A percentile compares a stretch with the other conserved stretches of the same genome.
Conservation (phyloP, 2,329 filamentous ascomycete species). For the Cephalotrichum gorgonifer region DNA sequence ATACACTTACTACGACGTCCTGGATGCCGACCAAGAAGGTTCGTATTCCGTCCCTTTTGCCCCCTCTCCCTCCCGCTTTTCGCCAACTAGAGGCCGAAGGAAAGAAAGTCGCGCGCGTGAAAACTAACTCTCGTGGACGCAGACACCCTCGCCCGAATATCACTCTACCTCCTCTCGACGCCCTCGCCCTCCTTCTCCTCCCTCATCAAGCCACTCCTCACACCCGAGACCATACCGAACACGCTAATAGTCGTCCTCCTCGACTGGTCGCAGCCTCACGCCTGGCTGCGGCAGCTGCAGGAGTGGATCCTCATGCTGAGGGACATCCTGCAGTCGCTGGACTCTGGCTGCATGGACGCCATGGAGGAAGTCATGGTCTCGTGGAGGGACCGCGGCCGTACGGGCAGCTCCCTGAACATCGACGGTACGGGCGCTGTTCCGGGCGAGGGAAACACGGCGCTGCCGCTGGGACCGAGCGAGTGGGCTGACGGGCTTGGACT, state of each 20-base stretch:
- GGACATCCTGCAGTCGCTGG: constrained; percentile 63
- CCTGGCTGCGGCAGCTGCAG: constrained; percentile 79
- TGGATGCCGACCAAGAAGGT: constrained; percentile 92
- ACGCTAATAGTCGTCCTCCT: constrained; percentile 85
- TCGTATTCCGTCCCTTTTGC: background rate
- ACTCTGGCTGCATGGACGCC: constrained; percentile 65
- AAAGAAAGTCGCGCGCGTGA: no score
- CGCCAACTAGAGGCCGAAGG: background rate
- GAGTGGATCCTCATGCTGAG: constrained; percentile 83
- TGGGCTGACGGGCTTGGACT: constrained; percentile 86
- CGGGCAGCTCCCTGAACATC: constrained; percentile 48
- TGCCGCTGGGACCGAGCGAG: constrained; percentile 78
- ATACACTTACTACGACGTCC: constrained; percentile 90
- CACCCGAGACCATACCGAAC: constrained; percentile 71
- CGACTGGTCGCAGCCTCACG: constrained; percentile 90
- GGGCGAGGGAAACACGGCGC: constrained; percentile 54
- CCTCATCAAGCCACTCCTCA: constrained; percentile 75
- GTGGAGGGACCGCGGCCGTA: constrained; percentile 68
- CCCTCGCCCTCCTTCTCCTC: constrained; percentile 74
- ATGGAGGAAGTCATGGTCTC: constrained; percentile 78
- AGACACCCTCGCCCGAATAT: constrained; percentile 87
- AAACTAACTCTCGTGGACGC: no score
- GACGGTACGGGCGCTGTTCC: constrained; percentile 49
- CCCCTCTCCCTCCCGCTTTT: background rate
- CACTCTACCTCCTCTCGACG: constrained; percentile 78